These are phyloP conservation scores for Trichophyton schoenleinii DNA, from an alignment of 2,329 filamentous ascomycete genomes.

Conservation along the genomic window DNA sequence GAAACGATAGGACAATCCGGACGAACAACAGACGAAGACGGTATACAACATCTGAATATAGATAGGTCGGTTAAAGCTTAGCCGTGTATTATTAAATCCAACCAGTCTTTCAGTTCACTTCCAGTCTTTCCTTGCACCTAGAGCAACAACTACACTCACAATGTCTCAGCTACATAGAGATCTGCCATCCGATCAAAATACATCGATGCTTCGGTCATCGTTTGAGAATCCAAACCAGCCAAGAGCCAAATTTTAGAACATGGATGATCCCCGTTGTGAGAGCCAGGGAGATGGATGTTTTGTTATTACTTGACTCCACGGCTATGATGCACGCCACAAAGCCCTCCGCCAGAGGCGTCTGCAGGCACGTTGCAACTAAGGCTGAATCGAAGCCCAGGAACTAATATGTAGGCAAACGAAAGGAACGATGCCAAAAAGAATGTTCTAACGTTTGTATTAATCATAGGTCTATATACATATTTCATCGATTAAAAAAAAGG, in stretches of 20 bases:
- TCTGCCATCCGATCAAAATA: background rate
- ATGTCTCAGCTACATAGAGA: background rate
- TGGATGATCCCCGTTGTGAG: too few relatives aligned
- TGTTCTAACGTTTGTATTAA: background rate
- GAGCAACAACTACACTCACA: background rate
- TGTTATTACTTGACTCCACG: too few relatives aligned
- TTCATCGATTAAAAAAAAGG: background rate
- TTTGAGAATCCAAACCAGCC: too few relatives aligned
- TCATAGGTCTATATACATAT: background rate
- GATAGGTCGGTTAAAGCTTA: slow-evolving; percentile 9
- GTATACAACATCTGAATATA: slow-evolving; percentile 11
- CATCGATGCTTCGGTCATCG: too few relatives aligned
- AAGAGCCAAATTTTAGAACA: too few relatives aligned
- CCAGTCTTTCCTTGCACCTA: background rate
- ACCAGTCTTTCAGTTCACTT: background rate
- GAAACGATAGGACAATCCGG: slow-evolving; percentile 42
- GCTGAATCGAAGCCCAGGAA: background rate
- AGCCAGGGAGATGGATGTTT: too few relatives aligned
- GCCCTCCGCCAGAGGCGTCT: too few relatives aligned
- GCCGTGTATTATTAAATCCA: slow-evolving; percentile 1
- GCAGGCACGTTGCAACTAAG: too few relatives aligned
- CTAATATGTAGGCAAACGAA: background rate
- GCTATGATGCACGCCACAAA: too few relatives aligned
- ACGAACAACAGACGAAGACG: slow-evolving; percentile 9
- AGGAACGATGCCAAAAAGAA: background rate